Conservation (phyloP, 495 filamentous ascomycete species). For the Bombardia bombarda region DNA sequence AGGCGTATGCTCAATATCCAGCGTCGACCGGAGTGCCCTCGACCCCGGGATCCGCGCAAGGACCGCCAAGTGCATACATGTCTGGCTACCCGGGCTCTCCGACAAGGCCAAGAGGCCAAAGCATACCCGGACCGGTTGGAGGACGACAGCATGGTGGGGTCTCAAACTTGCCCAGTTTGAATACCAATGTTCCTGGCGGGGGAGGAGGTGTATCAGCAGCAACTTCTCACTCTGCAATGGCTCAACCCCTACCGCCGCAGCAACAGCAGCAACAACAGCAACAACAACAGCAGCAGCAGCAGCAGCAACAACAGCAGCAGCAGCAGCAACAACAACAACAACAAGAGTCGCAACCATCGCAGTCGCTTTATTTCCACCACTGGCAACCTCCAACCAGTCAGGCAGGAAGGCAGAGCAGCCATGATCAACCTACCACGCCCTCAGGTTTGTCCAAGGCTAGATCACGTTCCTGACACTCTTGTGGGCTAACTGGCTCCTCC, state of each 20-base stretch:
- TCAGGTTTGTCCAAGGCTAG: slow-evolving; percentile 58
- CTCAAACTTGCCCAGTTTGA: slow-evolving; percentile 22
- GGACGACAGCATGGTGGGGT: slow-evolving; percentile 11
- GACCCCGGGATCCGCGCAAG: slow-evolving; percentile 36
- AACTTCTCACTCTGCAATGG: slow-evolving; percentile 23
- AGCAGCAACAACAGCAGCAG: slow-evolving; percentile 25
- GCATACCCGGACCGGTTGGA: slow-evolving; percentile 25
- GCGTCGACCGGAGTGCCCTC: slow-evolving; percentile 33
- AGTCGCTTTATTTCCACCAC: slow-evolving; percentile 83
- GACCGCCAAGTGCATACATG: slow-evolving; percentile 25
- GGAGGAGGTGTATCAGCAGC: slow-evolving; percentile 10
- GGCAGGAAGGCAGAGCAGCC: slow-evolving; percentile 37
- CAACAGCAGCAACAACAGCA: slow-evolving; percentile 29
- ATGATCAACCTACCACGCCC: slow-evolving; percentile 55
- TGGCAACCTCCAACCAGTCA: slow-evolving; percentile 74
- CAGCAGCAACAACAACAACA: slow-evolving; percentile 5
- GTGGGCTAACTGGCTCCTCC: slow-evolving; percentile 39
- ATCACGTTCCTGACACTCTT: slow-evolving; percentile 40
- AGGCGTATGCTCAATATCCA: slow-evolving; percentile 34
- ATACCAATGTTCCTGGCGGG: slow-evolving; percentile 23
- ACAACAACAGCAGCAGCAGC: too few species aligned
- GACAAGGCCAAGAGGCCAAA: slow-evolving; percentile 31
- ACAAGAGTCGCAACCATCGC: slow-evolving; percentile 40
- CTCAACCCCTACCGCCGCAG: too few species aligned
- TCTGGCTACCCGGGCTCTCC: slow-evolving; percentile 32